Evolutionary conservation across 768 basidiomycete species (phyloP).

Genomic region (Boletales sp.): DNA sequence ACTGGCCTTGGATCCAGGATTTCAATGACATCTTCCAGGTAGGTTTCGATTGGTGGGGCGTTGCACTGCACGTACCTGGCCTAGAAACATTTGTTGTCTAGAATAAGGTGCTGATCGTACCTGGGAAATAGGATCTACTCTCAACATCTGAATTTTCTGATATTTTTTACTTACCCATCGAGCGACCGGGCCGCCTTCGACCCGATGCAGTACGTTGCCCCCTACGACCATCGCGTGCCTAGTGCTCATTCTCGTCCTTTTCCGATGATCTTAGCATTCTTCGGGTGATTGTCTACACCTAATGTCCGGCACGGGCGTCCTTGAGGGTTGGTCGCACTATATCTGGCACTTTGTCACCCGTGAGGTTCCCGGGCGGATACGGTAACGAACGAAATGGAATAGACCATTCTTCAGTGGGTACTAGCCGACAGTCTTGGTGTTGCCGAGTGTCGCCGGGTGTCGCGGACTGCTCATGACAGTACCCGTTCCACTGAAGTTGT

Average conservation of each 20-base stretch:
- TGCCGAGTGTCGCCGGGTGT: too few relatives aligned
- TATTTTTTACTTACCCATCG: slow-evolving; percentile 57
- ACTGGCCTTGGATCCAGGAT: slow-evolving; percentile 59
- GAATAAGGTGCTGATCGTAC: not conserved
- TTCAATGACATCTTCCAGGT: slow-evolving; percentile 63
- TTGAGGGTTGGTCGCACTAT: slow-evolving; percentile 52
- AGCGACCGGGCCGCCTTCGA: slow-evolving; percentile 56
- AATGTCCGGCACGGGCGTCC: slow-evolving; percentile 43
- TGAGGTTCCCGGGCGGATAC: slow-evolving; percentile 30
- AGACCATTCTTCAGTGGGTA: too few relatives aligned
- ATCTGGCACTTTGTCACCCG: slow-evolving; percentile 46
- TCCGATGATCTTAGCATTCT: slow-evolving; percentile 31
- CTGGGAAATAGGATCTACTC: slow-evolving; percentile 37
- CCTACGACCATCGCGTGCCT: not conserved
- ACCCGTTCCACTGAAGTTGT: too few relatives aligned
- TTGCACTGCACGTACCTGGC: too few relatives aligned
- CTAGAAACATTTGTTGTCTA: too few relatives aligned
- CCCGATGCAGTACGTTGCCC: slow-evolving; percentile 56
- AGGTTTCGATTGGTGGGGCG: not conserved
- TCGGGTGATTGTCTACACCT: slow-evolving; percentile 46
- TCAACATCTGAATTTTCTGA: slow-evolving; percentile 44
- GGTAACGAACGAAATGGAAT: slow-evolving; percentile 4
- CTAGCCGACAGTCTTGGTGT: too few relatives aligned
- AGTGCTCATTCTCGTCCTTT: not conserved
- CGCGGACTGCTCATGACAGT: too few relatives aligned